Evolutionary conservation across 75 land plant genomes (phyloP).

Genomic region (Pinus taeda): DNA sequence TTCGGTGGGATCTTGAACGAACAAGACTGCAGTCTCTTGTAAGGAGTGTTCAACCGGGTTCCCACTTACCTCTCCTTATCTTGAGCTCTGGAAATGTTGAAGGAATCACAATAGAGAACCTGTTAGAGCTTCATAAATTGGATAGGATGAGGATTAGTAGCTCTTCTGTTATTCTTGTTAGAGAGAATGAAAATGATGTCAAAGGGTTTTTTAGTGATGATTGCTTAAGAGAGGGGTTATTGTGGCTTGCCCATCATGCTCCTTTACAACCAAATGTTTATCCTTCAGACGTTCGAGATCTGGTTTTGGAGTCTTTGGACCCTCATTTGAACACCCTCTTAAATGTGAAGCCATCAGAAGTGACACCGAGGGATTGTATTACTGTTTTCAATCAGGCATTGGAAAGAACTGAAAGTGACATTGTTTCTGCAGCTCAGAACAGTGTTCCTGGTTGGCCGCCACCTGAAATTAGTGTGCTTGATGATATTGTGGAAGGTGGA

Average conservation of each 20-base stretch:
- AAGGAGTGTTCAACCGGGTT: constrained; percentile 42
- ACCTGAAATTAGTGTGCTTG: constrained; percentile 49
- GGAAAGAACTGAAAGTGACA: constrained; percentile 38
- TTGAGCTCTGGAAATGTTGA: constrained; percentile 22
- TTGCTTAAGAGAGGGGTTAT: constrained; percentile 50
- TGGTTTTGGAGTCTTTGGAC: constrained; percentile 45
- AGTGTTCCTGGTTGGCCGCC: constrained; percentile 70
- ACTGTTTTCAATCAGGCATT: constrained; percentile 69
- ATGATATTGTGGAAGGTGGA: constrained; percentile 19
- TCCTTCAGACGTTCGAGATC: constrained; percentile 39
- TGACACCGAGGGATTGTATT: constrained; percentile 53
- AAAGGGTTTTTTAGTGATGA: constrained; percentile 59
- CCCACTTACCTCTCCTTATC: constrained; percentile 68
- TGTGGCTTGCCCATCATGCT: constrained; percentile 84
- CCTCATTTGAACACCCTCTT: constrained; percentile 33
- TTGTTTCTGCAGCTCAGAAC: constrained; percentile 42
- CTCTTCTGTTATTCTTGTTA: constrained; percentile 36
- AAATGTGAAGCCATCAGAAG: constrained; percentile 25
- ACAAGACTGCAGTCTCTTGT: constrained; percentile 52
- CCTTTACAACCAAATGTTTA: constrained; percentile 57
- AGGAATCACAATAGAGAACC: constrained; percentile 15
- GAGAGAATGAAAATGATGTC: constrained; percentile 2
- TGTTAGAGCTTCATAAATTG: constrained; percentile 42
- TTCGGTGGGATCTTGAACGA: constrained; percentile 55
- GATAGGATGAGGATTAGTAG: constrained; percentile 48